Base-by-base conservation (phyloP, 73 alveolate genomes). In the Halteria grandinella region DNA sequence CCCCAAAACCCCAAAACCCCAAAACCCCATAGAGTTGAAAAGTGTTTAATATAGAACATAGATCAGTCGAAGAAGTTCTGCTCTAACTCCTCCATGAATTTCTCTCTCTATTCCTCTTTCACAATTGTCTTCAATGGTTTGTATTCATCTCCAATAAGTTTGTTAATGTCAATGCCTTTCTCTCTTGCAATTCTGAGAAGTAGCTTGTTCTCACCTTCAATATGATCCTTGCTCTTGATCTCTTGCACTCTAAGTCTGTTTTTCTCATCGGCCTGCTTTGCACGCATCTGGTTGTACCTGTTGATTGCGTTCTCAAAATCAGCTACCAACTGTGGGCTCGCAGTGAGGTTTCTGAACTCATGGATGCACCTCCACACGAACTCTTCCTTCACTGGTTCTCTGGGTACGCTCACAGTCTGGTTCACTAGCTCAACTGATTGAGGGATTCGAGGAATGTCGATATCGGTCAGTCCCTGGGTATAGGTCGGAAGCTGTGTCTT, bases 381-480 rank as follows among this genome's bases (percentile, higher is more conserved):
- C 40, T 66, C 55, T 52, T 66, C 64, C 51, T 43, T 66, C 18
- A 23, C 28, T 21, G 81, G 81, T 12, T 45, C 51, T 12, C 4
- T 8, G 17, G 81, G 81, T n/a, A 66, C 45, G 3, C 83, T 52
- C 8, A 85, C 84, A 2, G 97, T 89, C 72, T 89, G 76, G 37
- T 86, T 75, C 21, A 79, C 78, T 24, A 83, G 66, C 27, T 82
- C 93, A 5, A 89, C 79, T 25, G 80, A 73, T 50, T 66, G 28
- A 24, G 97, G 97, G 5, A 89, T 75, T 15, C 63, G 49, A 24
- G 78, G 87, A 5, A 11, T 37, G 8, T 40, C 63, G n/a, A n/a
- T n/a, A n/a, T n/a, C n/a, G n/a, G n/a, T n/a, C n/a, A n/a, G n/a
- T n/a, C n/a, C n/a, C n/a, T n/a, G n/a, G n/a, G n/a, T n/a, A 12